phyloP scores from a whole-genome alignment of 1,284 basidiomycete genomes.

The Sutorius eximius region DNA sequence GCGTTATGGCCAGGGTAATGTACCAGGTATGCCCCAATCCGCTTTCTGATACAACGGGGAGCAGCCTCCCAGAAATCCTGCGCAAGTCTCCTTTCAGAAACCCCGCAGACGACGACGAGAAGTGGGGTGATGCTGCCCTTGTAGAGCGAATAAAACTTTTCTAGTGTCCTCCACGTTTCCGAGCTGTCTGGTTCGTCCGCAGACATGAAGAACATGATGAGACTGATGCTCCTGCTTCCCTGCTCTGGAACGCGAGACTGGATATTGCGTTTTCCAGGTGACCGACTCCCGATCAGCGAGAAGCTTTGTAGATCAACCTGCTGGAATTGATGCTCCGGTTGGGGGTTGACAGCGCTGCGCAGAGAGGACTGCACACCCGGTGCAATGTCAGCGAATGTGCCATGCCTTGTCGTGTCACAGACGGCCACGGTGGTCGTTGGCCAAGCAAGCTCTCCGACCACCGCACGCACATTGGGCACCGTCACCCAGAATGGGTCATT shows the following conservation, averaged over 20 bases:
- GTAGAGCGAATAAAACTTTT: constrained; percentile 18
- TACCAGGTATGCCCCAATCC: constrained; percentile 13
- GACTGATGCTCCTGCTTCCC: constrained; percentile 4
- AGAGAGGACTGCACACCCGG: constrained; percentile 13
- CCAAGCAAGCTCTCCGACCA: constrained; percentile 24
- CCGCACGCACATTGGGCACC: constrained; percentile 19
- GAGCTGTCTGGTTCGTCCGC: not conserved
- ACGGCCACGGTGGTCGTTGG: constrained; percentile 25
- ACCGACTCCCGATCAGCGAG: not conserved
- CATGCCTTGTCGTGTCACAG: constrained; percentile 16
- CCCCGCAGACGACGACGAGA: constrained; percentile 21
- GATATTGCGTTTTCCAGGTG: not conserved
- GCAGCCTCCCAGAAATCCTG: constrained; percentile 21
- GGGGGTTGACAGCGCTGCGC: not conserved
- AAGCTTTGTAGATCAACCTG: constrained; percentile 18
- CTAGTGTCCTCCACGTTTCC: constrained; percentile 17
- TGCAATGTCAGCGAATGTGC: constrained; percentile 10
- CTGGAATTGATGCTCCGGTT: constrained; percentile 19
- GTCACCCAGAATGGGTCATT: constrained; percentile 16
- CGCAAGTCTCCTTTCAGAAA: constrained; percentile 11
- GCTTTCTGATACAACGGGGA: constrained; percentile 12
- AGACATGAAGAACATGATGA: constrained; percentile 20
- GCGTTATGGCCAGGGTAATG: constrained; percentile 18
- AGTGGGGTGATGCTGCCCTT: constrained; percentile 20
- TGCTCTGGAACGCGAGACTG: not conserved